Base-by-base conservation (phyloP, 2,329 filamentous ascomycete species). In the Sporothrix dimorphospora region DNA sequence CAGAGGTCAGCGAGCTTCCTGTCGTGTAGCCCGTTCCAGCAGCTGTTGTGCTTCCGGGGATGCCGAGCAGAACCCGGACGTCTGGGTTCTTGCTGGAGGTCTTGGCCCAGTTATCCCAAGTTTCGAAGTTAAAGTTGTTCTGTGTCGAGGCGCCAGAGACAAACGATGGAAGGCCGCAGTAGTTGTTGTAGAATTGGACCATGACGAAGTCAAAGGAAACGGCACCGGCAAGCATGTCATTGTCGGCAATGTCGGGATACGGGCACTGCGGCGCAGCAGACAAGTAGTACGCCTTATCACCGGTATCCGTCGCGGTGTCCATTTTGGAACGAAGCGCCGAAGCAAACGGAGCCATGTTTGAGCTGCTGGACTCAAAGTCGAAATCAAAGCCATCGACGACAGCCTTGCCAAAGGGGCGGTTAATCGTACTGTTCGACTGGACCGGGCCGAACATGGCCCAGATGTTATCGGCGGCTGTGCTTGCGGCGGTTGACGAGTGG, bases 341-440 rank as follows among this genome's bases (percentile, higher is more conserved):
- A 1, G 86, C 90, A 76, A 93, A 92, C 1, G 87, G 81, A 0
- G 83, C 84, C 81, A 91, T 88, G 81, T 92, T 90, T 65, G 80
- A 80, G 16, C 87, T 85, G 2, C 80, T 79, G 4, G 87, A 83
- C 81, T 94, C 91, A 74, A 94, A 90, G 79, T 94, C 92, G 75
- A 94, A 89, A 80, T 94, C 92, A 79, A 94, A 93, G 4, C 92
- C 92, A 78, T 94, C 91, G 55, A 94, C 81, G 4, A 88, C 83
- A 11, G 89, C 87, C 14, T 81, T 80, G 70, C 90, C 90, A 78
- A 94, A 94, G 1, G 92, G 92, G 9, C 92, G 88, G 71, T 87
- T 83, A 8, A 82, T 82, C 1, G 79, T 80, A 53, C 80, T 83
- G 40, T 80, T 82, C 14, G 80, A 76, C 49, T 79, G 77, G 8